Evolutionary conservation across 441 rosid genomes (phyloP), one percentile per base, ranked within the genome.

Genomic region (Geranium incanum): DNA sequence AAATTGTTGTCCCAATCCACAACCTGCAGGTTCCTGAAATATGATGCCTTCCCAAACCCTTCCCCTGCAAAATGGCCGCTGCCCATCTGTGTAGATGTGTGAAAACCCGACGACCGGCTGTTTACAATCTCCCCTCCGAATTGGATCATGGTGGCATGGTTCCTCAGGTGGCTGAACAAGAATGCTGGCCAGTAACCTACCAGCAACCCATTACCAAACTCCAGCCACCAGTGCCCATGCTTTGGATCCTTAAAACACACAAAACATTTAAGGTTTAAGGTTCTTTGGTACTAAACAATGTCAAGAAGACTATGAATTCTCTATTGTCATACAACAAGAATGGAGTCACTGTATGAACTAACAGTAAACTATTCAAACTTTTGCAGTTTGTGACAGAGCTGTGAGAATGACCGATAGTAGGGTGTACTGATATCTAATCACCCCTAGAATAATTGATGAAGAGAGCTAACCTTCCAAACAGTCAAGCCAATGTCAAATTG

Each of bases 161-260:
- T 83, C 74, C 89, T 83, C 63, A 88, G 68, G 75, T 88, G 93
- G 48, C 85, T 88, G 71, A 88, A 88, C 81, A 88, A 76, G 71
- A 80, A 76, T 13, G 76, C 82, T 11, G 93, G 93, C 93, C 93
- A 88, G 41, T 88, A 88, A 36, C 93, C 93, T 6, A 88, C 88
- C 11, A 88, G 81, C 39, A 86, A 72, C n/a, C 91, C 84, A 11
- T 86, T 78, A 33, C 93, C 93, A 50, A 85, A 81, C 45, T 88
- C 82, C 38, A 88, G 80, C 93, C 93, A 88, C 93, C 93, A 88
- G 69, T 88, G 86, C 18, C 93, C 93, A 66, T 86, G 93, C 78
- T 82, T 83, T 43, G 93, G 93, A 80, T 88, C 93, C 89, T 88
- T 4, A 67, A 70, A 33, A 7, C 21, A 15, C 9, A 33, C 18